Base-by-base conservation (phyloP, 2,329 filamentous ascomycete species). In the Dothiorella sarmentorum region DNA sequence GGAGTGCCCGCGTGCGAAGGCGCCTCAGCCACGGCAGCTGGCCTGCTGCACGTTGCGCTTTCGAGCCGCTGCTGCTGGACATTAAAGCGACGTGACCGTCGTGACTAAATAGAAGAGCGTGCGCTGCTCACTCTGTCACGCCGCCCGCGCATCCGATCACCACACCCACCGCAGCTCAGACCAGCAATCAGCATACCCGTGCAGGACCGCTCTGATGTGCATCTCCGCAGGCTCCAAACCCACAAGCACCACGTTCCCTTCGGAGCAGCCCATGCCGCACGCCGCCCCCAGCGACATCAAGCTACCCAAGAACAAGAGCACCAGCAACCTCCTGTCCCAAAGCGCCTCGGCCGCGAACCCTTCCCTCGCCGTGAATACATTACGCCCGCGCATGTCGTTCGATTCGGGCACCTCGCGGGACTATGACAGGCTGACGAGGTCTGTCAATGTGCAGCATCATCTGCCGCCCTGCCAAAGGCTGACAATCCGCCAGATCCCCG, bases 331-430 rank as follows among this genome's bases (percentile, higher is more conserved):
- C 64, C 73, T 77, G 35, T 63, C 70, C 40, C 70, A 70, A 37
- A 60, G 62, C 60, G 58, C 65, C 53, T 59, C 29, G 17, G n/a
- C 45, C 68, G 42, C 62, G 17, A 43, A 64, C 52, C 62, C 73
- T 33, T 66, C 70, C 57, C 72, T 75, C 44, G 63, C 68, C 71
- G 73, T 82, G 52, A 84, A 86, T 64, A 84, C 81, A 63, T 79
- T 81, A 64, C 79, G 84, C 75, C 80, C 85, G 71, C 86, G 88
- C 61, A 86, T 90, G 75, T 93, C 90, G 52, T 86, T 92, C 69
- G 91, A 94, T 72, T 85, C 85, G 60, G 83, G 85, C 55, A 80
- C 83, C 61, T 80, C 82, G 63, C 51, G 57, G 22, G 57, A 59
- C 27, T 53, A 43, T 53, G 89, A 92, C 71, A 78, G 83, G 67